phyloP scores from a whole-genome alignment of 73 alveolate genomes.

The Paramecium sonneborni region DNA sequence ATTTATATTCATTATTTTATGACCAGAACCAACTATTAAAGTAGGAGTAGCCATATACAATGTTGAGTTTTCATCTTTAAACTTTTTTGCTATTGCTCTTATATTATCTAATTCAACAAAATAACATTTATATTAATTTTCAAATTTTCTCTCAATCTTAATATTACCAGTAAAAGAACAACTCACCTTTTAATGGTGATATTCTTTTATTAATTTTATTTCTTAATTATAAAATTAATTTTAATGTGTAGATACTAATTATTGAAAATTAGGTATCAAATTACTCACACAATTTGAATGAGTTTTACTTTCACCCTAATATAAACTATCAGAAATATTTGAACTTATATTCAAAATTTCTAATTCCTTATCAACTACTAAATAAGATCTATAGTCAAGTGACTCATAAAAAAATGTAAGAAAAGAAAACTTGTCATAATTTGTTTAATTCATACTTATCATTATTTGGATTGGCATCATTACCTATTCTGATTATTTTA shows the following conservation, averaged over 20 bases:
- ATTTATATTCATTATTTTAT: background rate
- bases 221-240: background rate
- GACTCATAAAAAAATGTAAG: background rate
- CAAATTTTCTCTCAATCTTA: background rate
- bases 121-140: background rate
- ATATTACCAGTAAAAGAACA: background rate
- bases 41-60: background rate
- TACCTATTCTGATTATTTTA: background rate
- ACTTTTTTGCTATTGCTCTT: background rate
- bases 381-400: background rate
- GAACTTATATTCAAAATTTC: background rate
- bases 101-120: conserved; percentile 14
- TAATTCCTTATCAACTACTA: background rate
- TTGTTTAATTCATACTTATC: background rate
- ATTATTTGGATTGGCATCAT: conserved; percentile 1
- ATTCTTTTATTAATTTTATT: background rate
- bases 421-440: background rate
- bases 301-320: background rate
- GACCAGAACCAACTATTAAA: background rate
- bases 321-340: background rate
- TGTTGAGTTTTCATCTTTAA: background rate
- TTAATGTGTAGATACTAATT: background rate
- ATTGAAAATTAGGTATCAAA: background rate
- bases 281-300: background rate
- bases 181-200: background rate